Percentiles rank a stretch among this genome's conserved stretches.
phyloP scores from a whole-genome alignment of 495 filamentous ascomycete genomes.

The Apodospora peruviana region DNA sequence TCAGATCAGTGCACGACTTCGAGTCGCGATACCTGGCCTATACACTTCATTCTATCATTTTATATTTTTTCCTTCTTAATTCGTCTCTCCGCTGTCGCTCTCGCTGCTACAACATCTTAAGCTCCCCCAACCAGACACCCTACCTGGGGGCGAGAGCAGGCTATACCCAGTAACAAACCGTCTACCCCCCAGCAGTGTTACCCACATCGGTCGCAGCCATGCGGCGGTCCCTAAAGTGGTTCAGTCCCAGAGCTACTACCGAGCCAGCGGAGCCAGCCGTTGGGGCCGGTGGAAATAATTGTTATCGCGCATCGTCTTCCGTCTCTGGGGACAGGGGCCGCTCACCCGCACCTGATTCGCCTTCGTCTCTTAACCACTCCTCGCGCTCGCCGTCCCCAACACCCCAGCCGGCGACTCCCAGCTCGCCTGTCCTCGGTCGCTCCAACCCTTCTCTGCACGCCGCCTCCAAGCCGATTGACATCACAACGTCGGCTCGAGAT shows the following conservation, averaged over 20 bases:
- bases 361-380: slow-evolving; percentile 29
- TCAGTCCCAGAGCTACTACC: slow-evolving; percentile 22
- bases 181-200: slow-evolving; percentile 18
- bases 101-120: too few species aligned
- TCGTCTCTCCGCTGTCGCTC: too few species aligned
- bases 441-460: slow-evolving; percentile 18
- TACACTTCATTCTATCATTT: too few species aligned
- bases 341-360: slow-evolving; percentile 19
- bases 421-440: slow-evolving; percentile 30
- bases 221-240: slow-evolving; percentile 24
- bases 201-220: slow-evolving; percentile 26
- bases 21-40: too few species aligned
- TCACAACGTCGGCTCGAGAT: slow-evolving; percentile 10
- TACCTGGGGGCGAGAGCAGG: neutral
- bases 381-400: slow-evolving; percentile 29
- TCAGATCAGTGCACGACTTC: too few species aligned
- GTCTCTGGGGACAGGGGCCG: slow-evolving; percentile 10
- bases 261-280: slow-evolving; percentile 21
- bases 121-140: too few species aligned
- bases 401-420: slow-evolving; percentile 36
- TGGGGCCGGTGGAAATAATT: slow-evolving; percentile 23
- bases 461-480: slow-evolving; percentile 29
- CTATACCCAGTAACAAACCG: slow-evolving; percentile 7
- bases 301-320: slow-evolving; percentile 24
- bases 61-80: too few species aligned